A percentile compares a stretch with the other conserved stretches of the same genome.
These are phyloP conservation scores for Sparassis latifolia DNA, from an alignment of 1,284 basidiomycete genomes.

Conservation along the genomic window DNA sequence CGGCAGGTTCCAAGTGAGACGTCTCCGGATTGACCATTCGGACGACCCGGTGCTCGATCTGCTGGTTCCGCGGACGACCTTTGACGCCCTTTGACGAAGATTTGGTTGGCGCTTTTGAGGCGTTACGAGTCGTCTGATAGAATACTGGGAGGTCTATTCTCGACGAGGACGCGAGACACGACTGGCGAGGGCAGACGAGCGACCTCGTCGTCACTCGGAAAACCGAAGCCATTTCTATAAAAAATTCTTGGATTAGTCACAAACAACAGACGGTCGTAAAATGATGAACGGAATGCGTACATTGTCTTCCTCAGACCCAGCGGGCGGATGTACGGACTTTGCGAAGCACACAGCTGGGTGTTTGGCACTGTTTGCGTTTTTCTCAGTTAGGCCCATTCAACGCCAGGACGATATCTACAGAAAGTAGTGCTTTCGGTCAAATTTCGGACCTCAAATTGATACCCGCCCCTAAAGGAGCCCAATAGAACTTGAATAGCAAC, in stretches of 20 bases:
- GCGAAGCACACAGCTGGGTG: neutral
- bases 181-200: neutral
- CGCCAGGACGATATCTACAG: neutral
- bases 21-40: constrained; percentile 44
- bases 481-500: no score
- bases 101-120: neutral
- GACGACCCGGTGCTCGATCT: constrained; percentile 30
- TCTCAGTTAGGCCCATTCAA: constrained; percentile 1
- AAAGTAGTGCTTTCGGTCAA: no score
- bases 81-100: neutral
- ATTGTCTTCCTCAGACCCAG: neutral
- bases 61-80: constrained; percentile 14
- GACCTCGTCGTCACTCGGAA: neutral
- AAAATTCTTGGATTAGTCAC: neutral
- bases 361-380: neutral
- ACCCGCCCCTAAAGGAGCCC: no score
- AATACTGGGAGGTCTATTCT: neutral
- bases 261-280: neutral
- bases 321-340: neutral
- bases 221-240: neutral
- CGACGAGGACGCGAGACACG: neutral
- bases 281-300: neutral
- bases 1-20: constrained; percentile 32
- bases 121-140: neutral
- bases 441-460: no score